A percentile compares a stretch with the other conserved stretches of the same genome.
These are phyloP conservation scores for Clonostachys rhizophaga DNA, from an alignment of 2,329 filamentous ascomycete genomes.

Conservation along the genomic window DNA sequence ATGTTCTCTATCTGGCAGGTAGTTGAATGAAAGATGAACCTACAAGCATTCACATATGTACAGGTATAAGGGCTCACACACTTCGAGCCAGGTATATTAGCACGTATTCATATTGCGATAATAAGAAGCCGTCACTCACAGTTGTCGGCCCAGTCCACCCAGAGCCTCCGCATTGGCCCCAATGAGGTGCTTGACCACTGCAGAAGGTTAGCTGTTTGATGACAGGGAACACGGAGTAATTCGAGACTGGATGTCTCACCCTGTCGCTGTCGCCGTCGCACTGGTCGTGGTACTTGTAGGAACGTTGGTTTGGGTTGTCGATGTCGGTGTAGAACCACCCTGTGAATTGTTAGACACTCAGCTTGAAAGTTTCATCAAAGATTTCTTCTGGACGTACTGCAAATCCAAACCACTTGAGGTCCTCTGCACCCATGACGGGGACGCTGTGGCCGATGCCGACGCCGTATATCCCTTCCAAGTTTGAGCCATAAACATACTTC, in stretches of 20 bases:
- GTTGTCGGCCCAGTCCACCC: neutral
- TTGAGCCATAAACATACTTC: conserved; percentile 22
- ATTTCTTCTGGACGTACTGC: neutral
- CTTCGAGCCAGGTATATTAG: neutral
- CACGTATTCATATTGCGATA: neutral
- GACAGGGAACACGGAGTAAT: neutral
- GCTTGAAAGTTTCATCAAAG: too few relatives aligned
- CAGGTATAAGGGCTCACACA: neutral
- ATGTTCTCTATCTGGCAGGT: neutral
- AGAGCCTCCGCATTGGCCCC: neutral
- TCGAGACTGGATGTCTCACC: neutral
- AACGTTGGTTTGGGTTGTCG: neutral
- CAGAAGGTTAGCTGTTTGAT: neutral
- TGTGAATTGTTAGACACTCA: too few relatives aligned
- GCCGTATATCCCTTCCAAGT: conserved; percentile 23
- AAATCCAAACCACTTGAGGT: conserved; percentile 14
- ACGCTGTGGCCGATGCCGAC: conserved; percentile 22
- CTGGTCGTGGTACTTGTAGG: neutral
- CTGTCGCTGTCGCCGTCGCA: neutral
- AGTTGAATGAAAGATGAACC: neutral
- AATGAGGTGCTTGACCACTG: neutral
- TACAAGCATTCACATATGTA: neutral
- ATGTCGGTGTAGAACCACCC: neutral
- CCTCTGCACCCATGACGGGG: conserved; percentile 19
- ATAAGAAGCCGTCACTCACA: neutral